Evolutionary conservation across 306 rosid genomes (phyloP).

Genomic region (Ormosia emarginata): DNA sequence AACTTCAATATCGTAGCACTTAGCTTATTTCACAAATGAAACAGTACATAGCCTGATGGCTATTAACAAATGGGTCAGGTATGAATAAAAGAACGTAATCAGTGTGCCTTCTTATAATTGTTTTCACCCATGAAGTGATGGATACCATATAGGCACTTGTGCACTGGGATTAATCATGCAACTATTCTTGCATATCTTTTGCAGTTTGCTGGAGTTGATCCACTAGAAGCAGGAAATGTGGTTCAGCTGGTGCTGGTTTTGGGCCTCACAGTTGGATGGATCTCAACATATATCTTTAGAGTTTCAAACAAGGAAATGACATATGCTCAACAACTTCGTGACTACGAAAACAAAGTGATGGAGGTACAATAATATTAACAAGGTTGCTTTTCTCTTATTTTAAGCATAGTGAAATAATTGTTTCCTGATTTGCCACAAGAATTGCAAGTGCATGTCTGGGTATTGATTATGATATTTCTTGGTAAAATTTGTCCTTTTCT

Average conservation of each 20-base stretch:
- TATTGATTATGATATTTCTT: slow-evolving; percentile 6
- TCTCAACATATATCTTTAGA: slow-evolving; percentile 85
- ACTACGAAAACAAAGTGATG: slow-evolving; percentile 92
- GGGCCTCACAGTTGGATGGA: slow-evolving; percentile 94
- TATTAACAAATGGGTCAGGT: background rate
- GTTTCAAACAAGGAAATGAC: slow-evolving; percentile 99
- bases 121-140: background rate
- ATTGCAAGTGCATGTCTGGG: slow-evolving; percentile 4
- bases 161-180: background rate
- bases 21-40: background rate
- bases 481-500: background rate
- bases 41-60: background rate
- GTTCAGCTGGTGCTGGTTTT: slow-evolving; percentile 92
- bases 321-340: slow-evolving; percentile 88
- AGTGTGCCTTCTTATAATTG: background rate
- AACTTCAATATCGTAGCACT: background rate
- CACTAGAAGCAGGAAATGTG: slow-evolving; percentile 92
- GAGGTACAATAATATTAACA: slow-evolving; percentile 48
- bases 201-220: slow-evolving; percentile 84
- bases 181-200: slow-evolving; percentile 19
- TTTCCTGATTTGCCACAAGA: slow-evolving; percentile 5
- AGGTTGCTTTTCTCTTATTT: slow-evolving; percentile 15
- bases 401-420: background rate
- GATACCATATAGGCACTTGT: background rate
- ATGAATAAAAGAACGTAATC: background rate